Evolutionary conservation across 495 filamentous ascomycete species (phyloP), one percentile per base, ranked within the genome.

Genomic region (Haplographium delicatum): DNA sequence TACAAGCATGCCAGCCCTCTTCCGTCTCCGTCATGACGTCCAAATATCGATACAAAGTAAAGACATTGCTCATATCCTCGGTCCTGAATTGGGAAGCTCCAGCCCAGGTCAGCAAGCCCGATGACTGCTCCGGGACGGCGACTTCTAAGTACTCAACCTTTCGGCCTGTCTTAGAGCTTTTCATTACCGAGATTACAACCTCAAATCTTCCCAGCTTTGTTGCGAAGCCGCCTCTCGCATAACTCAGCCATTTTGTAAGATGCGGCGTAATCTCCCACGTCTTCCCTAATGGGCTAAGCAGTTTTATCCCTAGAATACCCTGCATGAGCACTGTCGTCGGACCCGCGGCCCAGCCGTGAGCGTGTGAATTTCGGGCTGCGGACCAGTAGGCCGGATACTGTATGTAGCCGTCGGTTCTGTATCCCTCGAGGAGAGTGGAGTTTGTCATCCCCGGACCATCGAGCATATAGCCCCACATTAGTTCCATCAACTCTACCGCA

Each of bases 391-490:
- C 72, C 3, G 76, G 72, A 58, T 85, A 84, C 31, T 78, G 74
- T 24, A 79, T 63, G 19, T 71, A 63, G 18, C 79, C 80, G 59
- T 82, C 73, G 2, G 60, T 62, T 9, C 75, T 62, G 53, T 79
- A 84, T 0, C 80, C 80, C 59, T 84, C 81, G 39, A 79, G 71
- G 1, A 81, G 71, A 0, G 80, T 84, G 25, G 70, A 75, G 47
- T 81, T 77, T 2, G 81, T 85, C 54, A 80, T 76, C 34, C 79
- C 74, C 2, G 71, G 70, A 38, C 80, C 76, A 50, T 82, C 69
- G 28, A 84, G 72, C 65, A 83, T 77, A 66, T 78, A 80, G 11
- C 74, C 78, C 80, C 82, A 85, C 60, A 73, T 72, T 5, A 72
- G 64, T 13, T 72, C 65, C 56, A 80, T 78, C 4, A 85, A 70